Percentiles rank a stretch among this genome's conserved stretches.
phyloP scores from a whole-genome alignment of 441 rosid species.

The Syzygium syzygioides region DNA sequence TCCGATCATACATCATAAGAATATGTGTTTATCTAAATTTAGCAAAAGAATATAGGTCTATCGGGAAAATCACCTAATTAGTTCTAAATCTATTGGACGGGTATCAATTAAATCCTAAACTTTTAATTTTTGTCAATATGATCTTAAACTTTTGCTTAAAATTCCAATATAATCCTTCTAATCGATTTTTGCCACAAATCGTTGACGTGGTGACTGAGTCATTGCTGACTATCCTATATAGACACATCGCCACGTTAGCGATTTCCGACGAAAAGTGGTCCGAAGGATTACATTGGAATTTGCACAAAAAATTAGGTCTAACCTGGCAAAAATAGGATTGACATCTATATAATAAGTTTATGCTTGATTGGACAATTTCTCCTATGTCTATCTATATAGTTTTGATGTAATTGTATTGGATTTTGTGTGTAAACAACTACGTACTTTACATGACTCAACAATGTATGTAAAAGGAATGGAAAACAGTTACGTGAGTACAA shows the following conservation, averaged over 20 bases:
- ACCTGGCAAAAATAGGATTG: background rate
- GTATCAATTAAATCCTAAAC: accelerated
- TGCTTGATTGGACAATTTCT: background rate
- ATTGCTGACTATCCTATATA: accelerated
- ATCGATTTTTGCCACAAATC: too few relatives aligned
- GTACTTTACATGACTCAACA: background rate
- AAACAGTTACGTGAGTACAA: background rate
- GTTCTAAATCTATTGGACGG: accelerated
- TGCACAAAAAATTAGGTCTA: accelerated
- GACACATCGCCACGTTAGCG: accelerated
- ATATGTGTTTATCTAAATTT: background rate
- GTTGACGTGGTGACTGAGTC: too few relatives aligned
- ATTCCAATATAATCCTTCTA: too few relatives aligned
- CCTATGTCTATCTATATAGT: background rate
- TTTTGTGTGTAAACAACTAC: background rate
- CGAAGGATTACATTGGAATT: accelerated
- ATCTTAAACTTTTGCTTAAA: background rate
- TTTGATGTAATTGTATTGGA: background rate
- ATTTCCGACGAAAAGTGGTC: accelerated
- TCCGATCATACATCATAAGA: accelerated
- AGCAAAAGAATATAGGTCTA: background rate
- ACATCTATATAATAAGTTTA: background rate
- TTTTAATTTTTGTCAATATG: background rate
- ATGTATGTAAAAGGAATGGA: background rate
- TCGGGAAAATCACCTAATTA: background rate